Base-by-base conservation (phyloP, 176 grass and related monocot genomes). In the Triticum timopheevii region DNA sequence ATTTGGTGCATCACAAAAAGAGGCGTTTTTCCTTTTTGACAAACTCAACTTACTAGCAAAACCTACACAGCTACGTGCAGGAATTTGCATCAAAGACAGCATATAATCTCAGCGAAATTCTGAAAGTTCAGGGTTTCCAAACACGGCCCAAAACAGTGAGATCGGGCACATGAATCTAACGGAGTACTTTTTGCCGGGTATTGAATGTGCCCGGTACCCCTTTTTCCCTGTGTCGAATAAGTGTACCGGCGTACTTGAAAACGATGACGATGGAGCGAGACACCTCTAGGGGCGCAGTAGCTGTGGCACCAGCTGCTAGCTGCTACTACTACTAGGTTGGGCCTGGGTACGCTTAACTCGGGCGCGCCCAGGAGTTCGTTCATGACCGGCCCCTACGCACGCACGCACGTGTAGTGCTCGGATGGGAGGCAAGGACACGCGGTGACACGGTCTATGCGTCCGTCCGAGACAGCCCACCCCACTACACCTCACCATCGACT, bases 381-480 rank as follows among this genome's bases (percentile, higher is more conserved):
- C 71, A 22, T 54, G 5, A 5, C 50, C 50, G 50, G 50, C 50
- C 50, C 16, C 50, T 54, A 54, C 50, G 27, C 28, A 42, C 28
- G 66, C 84, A 73, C 31, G 31, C 82, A 89, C 88, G 69, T 89
- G 77, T 73, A 81, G 69, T 68, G 82, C 77, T 59, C 10, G 15
- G 15, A 39, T 82, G 74, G 71, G 66, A 74, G 62, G 11, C 67
- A 30, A 31, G 39, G 78, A 81, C 61, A 61, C 54, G 54, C 54
- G 54, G 19, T 19, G 6, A 8, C 61, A 42, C 39, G 80, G 27
- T 74, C 73, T 73, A 72, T 88, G 39, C 49, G 50, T 19, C 50
- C 39, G 49, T 30, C 52, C 56, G 20, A 16, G 73, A 78, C 72
- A 82, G 69, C 31, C 66, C 69, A 68, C 77, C 78, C n/a, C 22